Percentiles rank a stretch among this genome's conserved stretches.
Evolutionary conservation across 352 stramenopile species (phyloP).

Genomic region (Globisporangium megalacanthum): DNA sequence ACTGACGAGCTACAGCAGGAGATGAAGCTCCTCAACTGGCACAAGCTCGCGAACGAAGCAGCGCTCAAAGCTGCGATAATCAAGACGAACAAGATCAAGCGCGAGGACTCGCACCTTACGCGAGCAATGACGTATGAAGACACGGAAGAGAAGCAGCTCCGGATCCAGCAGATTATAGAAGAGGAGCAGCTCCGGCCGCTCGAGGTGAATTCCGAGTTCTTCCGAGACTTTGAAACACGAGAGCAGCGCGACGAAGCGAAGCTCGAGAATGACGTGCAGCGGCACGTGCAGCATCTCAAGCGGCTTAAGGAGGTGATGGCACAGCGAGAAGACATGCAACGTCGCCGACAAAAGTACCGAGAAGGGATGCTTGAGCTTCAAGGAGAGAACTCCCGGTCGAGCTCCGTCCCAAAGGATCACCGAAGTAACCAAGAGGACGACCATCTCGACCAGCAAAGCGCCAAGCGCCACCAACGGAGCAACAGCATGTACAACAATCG

Average conservation of each 20-base stretch:
- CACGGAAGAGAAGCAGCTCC: conserved; percentile 77
- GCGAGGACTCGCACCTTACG: conserved; percentile 54
- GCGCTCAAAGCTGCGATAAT: conserved; percentile 89
- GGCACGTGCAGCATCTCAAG: conserved; percentile 83
- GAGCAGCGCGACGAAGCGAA: conserved; percentile 58
- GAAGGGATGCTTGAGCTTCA: conserved; percentile 57
- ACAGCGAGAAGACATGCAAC: conserved; percentile 57
- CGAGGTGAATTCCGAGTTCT: conserved; percentile 87
- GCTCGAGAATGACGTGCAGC: conserved; percentile 83
- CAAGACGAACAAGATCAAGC: conserved; percentile 85
- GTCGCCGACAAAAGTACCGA: conserved; percentile 53
- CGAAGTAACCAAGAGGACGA: conserved; percentile 49
- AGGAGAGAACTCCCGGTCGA: conserved; percentile 18
- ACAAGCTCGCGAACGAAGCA: conserved; percentile 93
- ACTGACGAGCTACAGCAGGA: conserved; percentile 87
- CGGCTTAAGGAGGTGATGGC: conserved; percentile 66
- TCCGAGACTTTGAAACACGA: conserved; percentile 73
- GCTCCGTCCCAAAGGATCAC: conserved; percentile 20
- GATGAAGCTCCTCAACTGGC: conserved; percentile 93
- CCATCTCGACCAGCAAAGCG: conserved; percentile 4
- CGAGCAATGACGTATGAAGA: conserved; percentile 43
- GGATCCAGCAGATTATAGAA: conserved; percentile 90
- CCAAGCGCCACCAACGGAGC: conserved; percentile 12
- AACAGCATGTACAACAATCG: conserved; percentile 32
- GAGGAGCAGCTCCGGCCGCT: conserved; percentile 89